These are phyloP conservation scores for Perkinsus marinus DNA, from an alignment of 169 alveolate genomes.

Conservation along the genomic window DNA sequence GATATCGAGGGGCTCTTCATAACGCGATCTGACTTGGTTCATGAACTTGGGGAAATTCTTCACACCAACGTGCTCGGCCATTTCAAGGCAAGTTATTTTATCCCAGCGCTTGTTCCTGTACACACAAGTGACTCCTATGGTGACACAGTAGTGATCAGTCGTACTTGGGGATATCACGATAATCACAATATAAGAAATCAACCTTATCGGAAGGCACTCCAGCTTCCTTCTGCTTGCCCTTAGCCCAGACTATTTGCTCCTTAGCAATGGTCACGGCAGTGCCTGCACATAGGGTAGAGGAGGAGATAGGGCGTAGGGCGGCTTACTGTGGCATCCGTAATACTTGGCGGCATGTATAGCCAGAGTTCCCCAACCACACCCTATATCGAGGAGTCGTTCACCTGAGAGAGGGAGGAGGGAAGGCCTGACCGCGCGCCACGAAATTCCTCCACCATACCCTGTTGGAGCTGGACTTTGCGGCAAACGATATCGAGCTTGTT, in stretches of 20 bases:
- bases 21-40: background rate
- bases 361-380: background rate
- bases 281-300: background rate
- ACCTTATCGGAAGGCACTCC: background rate
- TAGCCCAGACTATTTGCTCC: background rate
- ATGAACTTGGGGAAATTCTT: background rate
- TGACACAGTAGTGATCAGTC: background rate
- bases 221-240: background rate
- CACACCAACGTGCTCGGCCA: conserved; percentile 13
- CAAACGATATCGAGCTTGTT: background rate
- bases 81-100: conserved; percentile 6
- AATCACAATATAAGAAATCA: background rate
- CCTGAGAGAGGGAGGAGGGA: too few species aligned
- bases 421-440: too few species aligned
- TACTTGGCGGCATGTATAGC: background rate
- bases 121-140: too few species aligned
- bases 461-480: background rate
- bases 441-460: background rate
- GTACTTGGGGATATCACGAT: background rate
- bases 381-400: background rate
- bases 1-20: background rate
- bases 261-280: background rate
- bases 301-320: background rate
- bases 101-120: background rate
- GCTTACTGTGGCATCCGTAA: background rate